A percentile compares a stretch with the other conserved stretches of the same genome.
These are phyloP conservation scores for Aspergillus ibericus DNA, from an alignment of 2,329 filamentous ascomycete genomes.

Conservation along the genomic window DNA sequence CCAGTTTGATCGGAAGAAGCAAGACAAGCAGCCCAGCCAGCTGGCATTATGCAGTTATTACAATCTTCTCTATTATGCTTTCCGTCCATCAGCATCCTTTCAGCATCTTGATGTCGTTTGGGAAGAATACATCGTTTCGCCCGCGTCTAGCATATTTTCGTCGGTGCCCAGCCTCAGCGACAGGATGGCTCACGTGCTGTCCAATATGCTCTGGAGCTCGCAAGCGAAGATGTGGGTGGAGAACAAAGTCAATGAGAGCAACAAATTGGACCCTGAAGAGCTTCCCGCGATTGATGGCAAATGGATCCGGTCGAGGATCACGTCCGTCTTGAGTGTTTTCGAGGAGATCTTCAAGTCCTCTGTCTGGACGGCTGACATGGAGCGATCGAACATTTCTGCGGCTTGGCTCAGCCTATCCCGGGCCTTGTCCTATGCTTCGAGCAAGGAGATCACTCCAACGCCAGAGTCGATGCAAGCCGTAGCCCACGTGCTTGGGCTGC, in stretches of 20 bases:
- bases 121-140: slow-evolving; percentile 68
- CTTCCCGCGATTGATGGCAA: slow-evolving; percentile 80
- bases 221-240: slow-evolving; percentile 68
- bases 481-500: slow-evolving; percentile 66
- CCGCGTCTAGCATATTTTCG: slow-evolving; percentile 61
- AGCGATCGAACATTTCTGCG: slow-evolving; percentile 51
- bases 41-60: slow-evolving; percentile 72
- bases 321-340: slow-evolving; percentile 63
- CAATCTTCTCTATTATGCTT: slow-evolving; percentile 78
- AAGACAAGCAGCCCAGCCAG: slow-evolving; percentile 54
- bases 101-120: slow-evolving; percentile 74
- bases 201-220: slow-evolving; percentile 61
- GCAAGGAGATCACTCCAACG: slow-evolving; percentile 87
- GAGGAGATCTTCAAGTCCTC: slow-evolving; percentile 54
- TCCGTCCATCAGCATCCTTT: slow-evolving; percentile 67
- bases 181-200: slow-evolving; percentile 68
- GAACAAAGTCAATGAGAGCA: slow-evolving; percentile 65
- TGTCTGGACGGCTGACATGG: slow-evolving; percentile 50
- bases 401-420: slow-evolving; percentile 63
- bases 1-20: slow-evolving; percentile 66
- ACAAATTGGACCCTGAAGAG: slow-evolving; percentile 65
- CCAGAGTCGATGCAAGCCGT: slow-evolving; percentile 79
- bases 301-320: slow-evolving; percentile 77
- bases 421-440: slow-evolving; percentile 60
- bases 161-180: slow-evolving; percentile 53